Conservation (phyloP, 23 red algal genomes). For the Gracilaria gracilis region DNA sequence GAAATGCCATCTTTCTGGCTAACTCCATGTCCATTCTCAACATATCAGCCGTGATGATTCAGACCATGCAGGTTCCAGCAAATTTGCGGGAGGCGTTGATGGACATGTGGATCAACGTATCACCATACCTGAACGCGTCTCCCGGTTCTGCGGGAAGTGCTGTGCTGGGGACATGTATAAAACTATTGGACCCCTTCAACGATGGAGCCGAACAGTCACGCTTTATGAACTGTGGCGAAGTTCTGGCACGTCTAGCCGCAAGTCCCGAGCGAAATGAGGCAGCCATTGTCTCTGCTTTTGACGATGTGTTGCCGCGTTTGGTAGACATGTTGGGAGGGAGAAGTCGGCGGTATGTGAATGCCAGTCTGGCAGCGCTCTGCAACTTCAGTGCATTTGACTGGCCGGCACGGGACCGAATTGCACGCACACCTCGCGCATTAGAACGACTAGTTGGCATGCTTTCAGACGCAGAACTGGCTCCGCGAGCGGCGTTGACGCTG, state of each 20-base stretch:
- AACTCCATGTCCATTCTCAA: conserved; percentile 43
- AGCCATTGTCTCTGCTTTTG: conserved; percentile 74
- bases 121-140: conserved; percentile 62
- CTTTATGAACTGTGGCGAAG: conserved; percentile 86
- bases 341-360: conserved; percentile 51
- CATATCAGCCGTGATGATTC: conserved; percentile 61
- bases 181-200: conserved; percentile 75
- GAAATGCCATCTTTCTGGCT: conserved; percentile 75
- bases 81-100: conserved; percentile 76
- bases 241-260: conserved; percentile 81
- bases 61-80: conserved; percentile 35
- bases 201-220: conserved; percentile 51
- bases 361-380: conserved; percentile 82
- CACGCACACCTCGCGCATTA: conserved; percentile 75
- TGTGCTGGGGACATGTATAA: conserved; percentile 73
- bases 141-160: conserved; percentile 22
- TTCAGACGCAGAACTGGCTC: conserved; percentile 63
- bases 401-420: conserved; percentile 81
- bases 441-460: conserved; percentile 72
- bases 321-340: conserved; percentile 83
- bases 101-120: conserved; percentile 91
- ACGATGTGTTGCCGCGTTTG: conserved; percentile 76
- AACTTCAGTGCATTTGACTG: conserved; percentile 94
- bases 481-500: conserved; percentile 81
- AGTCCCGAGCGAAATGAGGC: conserved; percentile 87